Percentiles rank a stretch among this genome's conserved stretches.
Evolutionary conservation across 768 basidiomycete genomes (phyloP).

Genomic region (Lactarius tabidus): DNA sequence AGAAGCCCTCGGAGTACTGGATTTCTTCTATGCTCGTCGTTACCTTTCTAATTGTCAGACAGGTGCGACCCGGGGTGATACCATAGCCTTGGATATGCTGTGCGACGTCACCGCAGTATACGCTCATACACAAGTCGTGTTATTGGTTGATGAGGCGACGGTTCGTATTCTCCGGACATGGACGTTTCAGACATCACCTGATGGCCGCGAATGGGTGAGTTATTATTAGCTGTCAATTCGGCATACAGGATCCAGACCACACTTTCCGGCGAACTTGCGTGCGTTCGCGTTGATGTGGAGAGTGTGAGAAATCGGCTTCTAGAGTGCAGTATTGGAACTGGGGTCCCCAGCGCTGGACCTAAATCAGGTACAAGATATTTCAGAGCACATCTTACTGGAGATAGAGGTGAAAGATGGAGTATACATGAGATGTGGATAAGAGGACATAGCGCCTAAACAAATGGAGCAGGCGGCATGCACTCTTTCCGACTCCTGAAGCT

Average conservation of each 20-base stretch:
- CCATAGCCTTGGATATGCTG: constrained; percentile 38
- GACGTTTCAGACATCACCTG: constrained; percentile 32
- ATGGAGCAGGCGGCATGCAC: constrained; percentile 1
- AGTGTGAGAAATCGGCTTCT: constrained; percentile 3
- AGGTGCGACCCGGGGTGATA: constrained; percentile 36
- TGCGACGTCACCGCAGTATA: constrained; percentile 28
- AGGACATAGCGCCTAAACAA: constrained; percentile 21
- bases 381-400: constrained; percentile 30
- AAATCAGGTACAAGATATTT: constrained; percentile 30
- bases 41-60: constrained; percentile 2
- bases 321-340: constrained; percentile 10
- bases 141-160: constrained; percentile 37
- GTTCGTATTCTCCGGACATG: constrained; percentile 33
- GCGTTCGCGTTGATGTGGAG: constrained; percentile 8
- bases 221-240: neutral
- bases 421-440: constrained; percentile 43
- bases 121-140: constrained; percentile 32
- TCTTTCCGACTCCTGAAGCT: no score
- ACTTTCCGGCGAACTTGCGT: neutral
- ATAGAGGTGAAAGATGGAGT: constrained; percentile 35
- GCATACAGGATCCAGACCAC: neutral
- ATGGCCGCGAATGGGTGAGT: constrained; percentile 36
- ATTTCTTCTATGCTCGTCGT: constrained; percentile 2
- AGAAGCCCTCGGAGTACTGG: constrained; percentile 44
- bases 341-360: constrained; percentile 5